These are phyloP conservation scores for Aplosporella prunicola DNA, from an alignment of 2,329 filamentous ascomycete species.

Conservation along the genomic window DNA sequence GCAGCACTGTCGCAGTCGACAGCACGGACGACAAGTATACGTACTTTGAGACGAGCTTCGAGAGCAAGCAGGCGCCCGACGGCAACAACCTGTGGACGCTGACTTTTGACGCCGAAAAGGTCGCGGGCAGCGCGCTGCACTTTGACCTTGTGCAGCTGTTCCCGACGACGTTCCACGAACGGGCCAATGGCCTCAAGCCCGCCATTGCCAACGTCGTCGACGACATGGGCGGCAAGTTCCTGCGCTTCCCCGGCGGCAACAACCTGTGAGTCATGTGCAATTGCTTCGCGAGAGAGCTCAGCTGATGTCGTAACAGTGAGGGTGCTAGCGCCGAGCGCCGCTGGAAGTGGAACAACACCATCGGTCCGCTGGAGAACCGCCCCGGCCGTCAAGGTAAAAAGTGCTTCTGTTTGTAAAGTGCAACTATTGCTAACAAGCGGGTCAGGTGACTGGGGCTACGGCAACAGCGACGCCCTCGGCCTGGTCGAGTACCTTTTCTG, in stretches of 20 bases:
- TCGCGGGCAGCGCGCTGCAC: constrained; percentile 5
- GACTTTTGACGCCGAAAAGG: constrained; percentile 7
- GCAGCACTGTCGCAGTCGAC: neutral
- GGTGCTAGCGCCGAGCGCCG: constrained; percentile 32
- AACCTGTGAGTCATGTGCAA: constrained; percentile 31
- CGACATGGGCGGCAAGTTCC: constrained; percentile 30
- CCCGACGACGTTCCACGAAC: constrained; percentile 10
- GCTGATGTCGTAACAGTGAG: constrained; percentile 15
- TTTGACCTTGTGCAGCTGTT: constrained; percentile 11
- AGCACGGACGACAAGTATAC: neutral
- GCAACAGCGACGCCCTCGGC: constrained; percentile 54
- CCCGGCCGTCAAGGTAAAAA: constrained; percentile 49
- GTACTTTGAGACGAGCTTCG: constrained; percentile 3
- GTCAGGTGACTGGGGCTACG: constrained; percentile 47
- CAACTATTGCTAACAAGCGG: constrained; percentile 14
- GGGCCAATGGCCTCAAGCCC: constrained; percentile 8
- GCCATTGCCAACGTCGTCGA: constrained; percentile 6
- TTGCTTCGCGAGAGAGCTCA: neutral
- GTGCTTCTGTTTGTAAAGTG: constrained; percentile 36
- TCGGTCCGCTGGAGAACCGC: constrained; percentile 44
- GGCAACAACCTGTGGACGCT: constrained; percentile 10
- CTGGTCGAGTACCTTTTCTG: constrained; percentile 53
- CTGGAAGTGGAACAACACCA: constrained; percentile 43
- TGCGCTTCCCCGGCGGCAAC: constrained; percentile 55
- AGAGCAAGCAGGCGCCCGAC: constrained; percentile 7